Evolutionary conservation across 495 filamentous ascomycete genomes (phyloP).

Genomic region (Hyaloscypha bicolor): DNA sequence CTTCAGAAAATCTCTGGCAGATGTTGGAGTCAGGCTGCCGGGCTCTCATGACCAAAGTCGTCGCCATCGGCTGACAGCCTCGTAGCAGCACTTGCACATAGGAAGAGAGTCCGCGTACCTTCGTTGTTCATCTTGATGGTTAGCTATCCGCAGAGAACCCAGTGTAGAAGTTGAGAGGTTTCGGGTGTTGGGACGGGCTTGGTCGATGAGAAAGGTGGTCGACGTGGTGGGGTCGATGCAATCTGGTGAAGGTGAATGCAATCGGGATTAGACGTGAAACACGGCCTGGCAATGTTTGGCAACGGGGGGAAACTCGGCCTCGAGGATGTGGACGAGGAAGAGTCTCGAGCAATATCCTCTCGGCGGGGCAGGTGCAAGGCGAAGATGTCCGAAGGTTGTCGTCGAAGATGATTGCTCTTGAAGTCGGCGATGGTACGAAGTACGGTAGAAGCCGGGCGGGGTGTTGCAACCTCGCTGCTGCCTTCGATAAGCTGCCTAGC

Average conservation of each 20-base stretch:
- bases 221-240: neutral
- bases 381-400: neutral
- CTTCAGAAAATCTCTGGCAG: neutral
- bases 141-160: neutral
- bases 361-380: neutral
- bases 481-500: slow-evolving; percentile 2
- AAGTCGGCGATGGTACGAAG: neutral
- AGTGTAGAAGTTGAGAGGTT: neutral
- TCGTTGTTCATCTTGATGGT: slow-evolving; percentile 18
- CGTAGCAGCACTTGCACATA: neutral
- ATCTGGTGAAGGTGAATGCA: neutral
- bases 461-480: neutral
- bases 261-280: slow-evolving; percentile 6
- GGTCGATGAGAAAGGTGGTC: neutral
- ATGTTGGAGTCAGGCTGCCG: neutral
- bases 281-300: neutral
- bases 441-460: neutral
- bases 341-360: neutral
- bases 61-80: slow-evolving; percentile 10
- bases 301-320: neutral
- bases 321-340: neutral
- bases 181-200: neutral
- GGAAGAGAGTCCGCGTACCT: slow-evolving; percentile 19
- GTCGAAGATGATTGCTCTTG: neutral
- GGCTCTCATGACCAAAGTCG: neutral